Evolutionary conservation across 805 yeast species (phyloP).

Genomic region (Lipomyces japonicus): DNA sequence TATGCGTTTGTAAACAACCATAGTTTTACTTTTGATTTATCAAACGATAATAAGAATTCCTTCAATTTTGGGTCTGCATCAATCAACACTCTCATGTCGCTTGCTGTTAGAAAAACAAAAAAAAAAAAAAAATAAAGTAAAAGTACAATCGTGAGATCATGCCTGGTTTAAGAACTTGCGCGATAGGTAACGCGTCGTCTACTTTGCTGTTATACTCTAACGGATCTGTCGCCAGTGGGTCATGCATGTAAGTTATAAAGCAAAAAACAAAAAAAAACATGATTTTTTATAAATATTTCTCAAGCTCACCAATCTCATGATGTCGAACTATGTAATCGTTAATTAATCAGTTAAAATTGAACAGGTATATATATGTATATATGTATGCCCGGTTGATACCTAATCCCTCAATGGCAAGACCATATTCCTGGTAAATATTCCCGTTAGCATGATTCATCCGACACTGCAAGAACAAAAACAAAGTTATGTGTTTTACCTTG

Average conservation of each 20-base stretch:
- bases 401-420: slow-evolving; percentile 89
- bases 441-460: neutral
- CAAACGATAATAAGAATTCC: slow-evolving; percentile 36
- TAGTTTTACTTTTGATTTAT: slow-evolving; percentile 55
- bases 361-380: too few relatives aligned
- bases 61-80: slow-evolving; percentile 44
- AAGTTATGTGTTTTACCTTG: slow-evolving; percentile 30
- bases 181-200: slow-evolving; percentile 88
- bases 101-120: neutral
- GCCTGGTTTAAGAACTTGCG: slow-evolving; percentile 61
- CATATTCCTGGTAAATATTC: slow-evolving; percentile 59
- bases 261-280: neutral
- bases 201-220: slow-evolving; percentile 82
- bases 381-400: too few relatives aligned
- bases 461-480: neutral
- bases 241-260: too few relatives aligned
- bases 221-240: slow-evolving; percentile 57
- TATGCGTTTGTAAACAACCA: slow-evolving; percentile 97
- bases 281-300: slow-evolving; percentile 41
- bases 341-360: neutral
- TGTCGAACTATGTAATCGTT: slow-evolving; percentile 42
- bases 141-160: neutral
- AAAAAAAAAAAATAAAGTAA: slow-evolving; percentile 42
- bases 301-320: slow-evolving; percentile 44
- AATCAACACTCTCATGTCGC: slow-evolving; percentile 18